phyloP scores from a whole-genome alignment of 1,139 yeast species.

The Blastobotrys capitulatus region DNA sequence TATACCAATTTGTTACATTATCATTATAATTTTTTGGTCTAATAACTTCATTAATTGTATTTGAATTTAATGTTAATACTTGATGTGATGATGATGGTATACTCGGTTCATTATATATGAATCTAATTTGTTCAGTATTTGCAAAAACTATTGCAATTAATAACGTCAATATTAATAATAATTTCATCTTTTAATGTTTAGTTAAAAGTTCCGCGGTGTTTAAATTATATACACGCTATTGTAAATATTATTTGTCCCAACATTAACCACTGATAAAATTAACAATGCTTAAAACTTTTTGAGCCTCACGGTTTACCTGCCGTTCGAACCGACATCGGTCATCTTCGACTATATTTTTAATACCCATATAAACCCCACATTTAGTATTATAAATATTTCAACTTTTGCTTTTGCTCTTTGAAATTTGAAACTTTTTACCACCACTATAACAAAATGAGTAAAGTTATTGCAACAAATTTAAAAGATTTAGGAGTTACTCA shows the following conservation, averaged over 20 bases:
- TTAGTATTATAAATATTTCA: too few species aligned
- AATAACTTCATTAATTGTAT: neutral
- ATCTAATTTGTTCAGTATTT: constrained; percentile 14
- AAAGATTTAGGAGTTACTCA: constrained; percentile 45
- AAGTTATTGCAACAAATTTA: constrained; percentile 43
- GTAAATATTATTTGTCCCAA: too few species aligned
- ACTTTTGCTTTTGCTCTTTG: too few species aligned
- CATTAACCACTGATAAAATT: too few species aligned
- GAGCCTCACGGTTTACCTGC: neutral
- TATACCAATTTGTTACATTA: constrained; percentile 6
- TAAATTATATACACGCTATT: too few species aligned
- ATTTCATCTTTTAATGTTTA: too few species aligned
- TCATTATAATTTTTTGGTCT: neutral
- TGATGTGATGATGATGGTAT: neutral
- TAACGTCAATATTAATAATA: neutral
- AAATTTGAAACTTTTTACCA: too few species aligned
- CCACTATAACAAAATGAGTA: too few species aligned
- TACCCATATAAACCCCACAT: neutral
- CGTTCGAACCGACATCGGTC: neutral
- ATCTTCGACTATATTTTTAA: neutral
- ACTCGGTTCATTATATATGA: constrained; percentile 3
- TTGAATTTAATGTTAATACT: neutral
- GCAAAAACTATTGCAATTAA: constrained; percentile 9
- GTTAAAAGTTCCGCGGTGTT: too few species aligned
- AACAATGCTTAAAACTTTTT: neutral